These are phyloP conservation scores for Neurospora sp. DNA, from an alignment of 495 filamentous ascomycete species.

Conservation along the genomic window DNA sequence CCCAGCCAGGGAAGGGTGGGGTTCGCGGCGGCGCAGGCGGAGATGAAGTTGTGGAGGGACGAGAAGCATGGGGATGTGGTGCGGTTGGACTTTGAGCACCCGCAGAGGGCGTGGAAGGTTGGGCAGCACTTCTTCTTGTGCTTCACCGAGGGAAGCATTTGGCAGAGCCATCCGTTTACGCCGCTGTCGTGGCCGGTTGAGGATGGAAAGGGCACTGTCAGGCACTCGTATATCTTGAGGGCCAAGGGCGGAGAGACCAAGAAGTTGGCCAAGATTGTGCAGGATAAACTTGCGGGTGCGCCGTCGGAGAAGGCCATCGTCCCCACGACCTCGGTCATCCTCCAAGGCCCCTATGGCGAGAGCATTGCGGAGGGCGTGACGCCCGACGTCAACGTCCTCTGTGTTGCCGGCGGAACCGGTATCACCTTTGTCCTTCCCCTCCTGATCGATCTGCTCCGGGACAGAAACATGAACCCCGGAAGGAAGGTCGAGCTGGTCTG, in stretches of 20 bases:
- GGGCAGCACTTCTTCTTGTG: constrained; percentile 60
- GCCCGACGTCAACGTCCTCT: constrained; percentile 44
- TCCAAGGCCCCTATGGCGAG: constrained; percentile 52
- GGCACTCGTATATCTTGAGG: constrained; percentile 54
- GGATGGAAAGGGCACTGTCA: constrained; percentile 18
- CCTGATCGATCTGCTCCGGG: constrained; percentile 33
- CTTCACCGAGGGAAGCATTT: constrained; percentile 49
- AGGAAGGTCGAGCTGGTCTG: constrained; percentile 49
- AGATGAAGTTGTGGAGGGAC: constrained; percentile 38
- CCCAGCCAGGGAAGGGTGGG: constrained; percentile 27
- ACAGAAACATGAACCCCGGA: constrained; percentile 13
- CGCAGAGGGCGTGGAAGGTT: constrained; percentile 45
- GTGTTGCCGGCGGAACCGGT: constrained; percentile 55
- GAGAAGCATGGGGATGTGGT: constrained; percentile 42
- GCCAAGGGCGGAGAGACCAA: constrained; percentile 51
- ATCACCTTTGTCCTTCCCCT: constrained; percentile 53
- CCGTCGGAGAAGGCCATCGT: constrained; percentile 5
- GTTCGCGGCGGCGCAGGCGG: constrained; percentile 40
- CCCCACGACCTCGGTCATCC: constrained; percentile 37
- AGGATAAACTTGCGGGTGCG: constrained; percentile 18
- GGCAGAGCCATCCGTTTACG: constrained; percentile 62
- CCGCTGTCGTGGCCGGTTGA: constrained; percentile 39
- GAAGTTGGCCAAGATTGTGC: constrained; percentile 36
- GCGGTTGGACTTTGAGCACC: constrained; percentile 45
- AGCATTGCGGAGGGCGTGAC: constrained; percentile 30